Conservation (phyloP, 2,329 filamentous ascomycete species). For the Fusarium haematococcum region DNA sequence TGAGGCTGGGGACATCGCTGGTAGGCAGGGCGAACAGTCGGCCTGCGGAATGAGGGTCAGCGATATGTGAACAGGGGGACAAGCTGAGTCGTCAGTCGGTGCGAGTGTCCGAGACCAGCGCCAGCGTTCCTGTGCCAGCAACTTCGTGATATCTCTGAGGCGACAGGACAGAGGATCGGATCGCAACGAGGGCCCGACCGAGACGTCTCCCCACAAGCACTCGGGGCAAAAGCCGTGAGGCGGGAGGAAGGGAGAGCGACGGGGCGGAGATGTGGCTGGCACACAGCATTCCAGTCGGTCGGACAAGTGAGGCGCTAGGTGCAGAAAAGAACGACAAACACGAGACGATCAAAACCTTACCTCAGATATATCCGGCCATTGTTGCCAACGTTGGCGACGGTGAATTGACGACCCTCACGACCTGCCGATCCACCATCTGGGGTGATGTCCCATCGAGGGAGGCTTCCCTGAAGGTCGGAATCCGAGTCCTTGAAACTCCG, state of each 20-base stretch:
- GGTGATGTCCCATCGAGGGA: conserved; percentile 63
- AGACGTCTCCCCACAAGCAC: conserved; percentile 31
- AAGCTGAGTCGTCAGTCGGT: conserved; percentile 14
- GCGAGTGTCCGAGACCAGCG: conserved; percentile 9
- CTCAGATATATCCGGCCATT: conserved; percentile 86
- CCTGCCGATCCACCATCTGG: conserved; percentile 71
- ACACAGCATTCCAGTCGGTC: conserved; percentile 26
- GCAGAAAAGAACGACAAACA: conserved; percentile 8
- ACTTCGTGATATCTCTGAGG: conserved; percentile 23
- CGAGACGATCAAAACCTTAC: conserved; percentile 57
- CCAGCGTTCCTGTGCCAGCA: conserved; percentile 23
- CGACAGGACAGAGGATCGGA: conserved; percentile 16
- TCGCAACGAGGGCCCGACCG: conserved; percentile 18
- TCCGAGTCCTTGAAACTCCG: conserved; percentile 62
- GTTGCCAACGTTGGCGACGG: conserved; percentile 84
- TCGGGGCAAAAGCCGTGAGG: conserved; percentile 17
- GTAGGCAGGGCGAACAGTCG: conserved; percentile 70
- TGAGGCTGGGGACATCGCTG: conserved; percentile 71
- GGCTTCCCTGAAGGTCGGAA: conserved; percentile 49
- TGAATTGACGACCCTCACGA: conserved; percentile 78
- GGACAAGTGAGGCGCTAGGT: conserved; percentile 15
- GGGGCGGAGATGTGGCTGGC: conserved; percentile 24
- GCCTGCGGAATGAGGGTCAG: conserved; percentile 56
- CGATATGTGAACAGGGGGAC: conserved; percentile 25
- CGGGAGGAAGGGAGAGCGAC: conserved; percentile 23